Evolutionary conservation across 2,329 filamentous ascomycete species (phyloP).

Genomic region (Ophiostoma himal-ulmi): DNA sequence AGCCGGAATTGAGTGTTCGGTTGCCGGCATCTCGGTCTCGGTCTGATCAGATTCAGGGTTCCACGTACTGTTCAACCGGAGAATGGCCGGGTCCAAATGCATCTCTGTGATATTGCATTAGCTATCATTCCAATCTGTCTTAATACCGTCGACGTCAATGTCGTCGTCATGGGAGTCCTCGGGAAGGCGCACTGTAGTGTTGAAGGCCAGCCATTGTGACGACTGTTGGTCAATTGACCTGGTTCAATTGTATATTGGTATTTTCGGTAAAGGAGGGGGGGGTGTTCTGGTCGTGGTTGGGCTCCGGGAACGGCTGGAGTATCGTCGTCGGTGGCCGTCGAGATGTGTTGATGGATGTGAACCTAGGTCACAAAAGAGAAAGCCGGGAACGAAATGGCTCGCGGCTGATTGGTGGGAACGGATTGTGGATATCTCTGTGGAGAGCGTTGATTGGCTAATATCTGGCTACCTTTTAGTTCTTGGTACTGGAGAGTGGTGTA

Average conservation of each 20-base stretch:
- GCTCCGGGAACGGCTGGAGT: background rate
- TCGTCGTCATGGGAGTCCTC: background rate
- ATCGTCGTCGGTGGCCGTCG: conserved; percentile 10
- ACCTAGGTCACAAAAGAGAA: conserved; percentile 10
- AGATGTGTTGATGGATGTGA: background rate
- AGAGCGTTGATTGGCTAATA: background rate
- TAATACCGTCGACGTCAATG: background rate
- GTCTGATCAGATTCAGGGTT: background rate
- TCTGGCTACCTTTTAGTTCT: background rate
- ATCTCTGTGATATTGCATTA: conserved; percentile 35
- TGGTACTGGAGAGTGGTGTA: background rate
- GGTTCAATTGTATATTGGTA: conserved; percentile 13
- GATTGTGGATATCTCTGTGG: background rate
- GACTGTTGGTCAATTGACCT: conserved; percentile 21
- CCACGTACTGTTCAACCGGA: conserved; percentile 42
- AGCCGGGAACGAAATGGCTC: conserved; percentile 22
- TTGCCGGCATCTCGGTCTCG: background rate
- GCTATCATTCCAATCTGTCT: background rate
- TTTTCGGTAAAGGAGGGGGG: background rate
- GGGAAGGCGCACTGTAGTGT: conserved; percentile 37
- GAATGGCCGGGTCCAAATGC: conserved; percentile 44
- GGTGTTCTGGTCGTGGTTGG: background rate
- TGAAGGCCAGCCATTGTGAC: conserved; percentile 41
- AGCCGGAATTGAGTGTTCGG: background rate
- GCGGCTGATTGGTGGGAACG: conserved; percentile 23